Percentiles rank a stretch among this genome's conserved stretches.
These are phyloP conservation scores for Cyclotella baltica DNA, from an alignment of 108 stramenopile species.

Conservation along the genomic window DNA sequence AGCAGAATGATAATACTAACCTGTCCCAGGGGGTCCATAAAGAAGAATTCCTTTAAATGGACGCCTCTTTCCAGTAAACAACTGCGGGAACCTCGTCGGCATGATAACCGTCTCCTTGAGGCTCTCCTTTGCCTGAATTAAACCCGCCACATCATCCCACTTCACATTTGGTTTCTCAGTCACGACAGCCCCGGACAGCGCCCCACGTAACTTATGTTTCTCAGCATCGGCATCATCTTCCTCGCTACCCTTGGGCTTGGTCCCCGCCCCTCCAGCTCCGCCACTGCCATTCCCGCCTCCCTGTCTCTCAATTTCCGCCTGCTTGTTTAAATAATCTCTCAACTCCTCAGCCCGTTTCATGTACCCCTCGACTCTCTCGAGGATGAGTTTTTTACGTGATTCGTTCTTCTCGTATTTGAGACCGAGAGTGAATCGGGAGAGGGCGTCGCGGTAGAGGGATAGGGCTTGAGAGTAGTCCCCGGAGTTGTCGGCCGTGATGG, in stretches of 20 bases:
- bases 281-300: conserved; percentile 53
- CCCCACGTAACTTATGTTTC: conserved; percentile 82
- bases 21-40: conserved; percentile 92
- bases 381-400: conserved; percentile 88
- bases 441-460: conserved; percentile 84
- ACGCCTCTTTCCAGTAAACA: conserved; percentile 92
- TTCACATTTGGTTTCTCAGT: conserved; percentile 97
- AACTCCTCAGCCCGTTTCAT: conserved; percentile 99
- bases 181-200: conserved; percentile 82
- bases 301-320: conserved; percentile 70
- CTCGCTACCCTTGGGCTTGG: conserved; percentile 50
- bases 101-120: conserved; percentile 98
- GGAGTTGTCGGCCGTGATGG: conserved; percentile 91
- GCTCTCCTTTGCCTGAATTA: conserved; percentile 94
- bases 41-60: conserved; percentile 97
- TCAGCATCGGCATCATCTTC: conserved; percentile 85
- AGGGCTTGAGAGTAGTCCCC: conserved; percentile 92
- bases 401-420: conserved; percentile 99
- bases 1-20: conserved; percentile 23
- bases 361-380: conserved; percentile 96
- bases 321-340: conserved; percentile 81
- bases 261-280: conserved; percentile 58
- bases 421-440: conserved; percentile 93
- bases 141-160: conserved; percentile 99
- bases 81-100: conserved; percentile 93